Conservation (phyloP, 2,329 filamentous ascomycete genomes). For the Colletotrichum lindemuthianum region DNA sequence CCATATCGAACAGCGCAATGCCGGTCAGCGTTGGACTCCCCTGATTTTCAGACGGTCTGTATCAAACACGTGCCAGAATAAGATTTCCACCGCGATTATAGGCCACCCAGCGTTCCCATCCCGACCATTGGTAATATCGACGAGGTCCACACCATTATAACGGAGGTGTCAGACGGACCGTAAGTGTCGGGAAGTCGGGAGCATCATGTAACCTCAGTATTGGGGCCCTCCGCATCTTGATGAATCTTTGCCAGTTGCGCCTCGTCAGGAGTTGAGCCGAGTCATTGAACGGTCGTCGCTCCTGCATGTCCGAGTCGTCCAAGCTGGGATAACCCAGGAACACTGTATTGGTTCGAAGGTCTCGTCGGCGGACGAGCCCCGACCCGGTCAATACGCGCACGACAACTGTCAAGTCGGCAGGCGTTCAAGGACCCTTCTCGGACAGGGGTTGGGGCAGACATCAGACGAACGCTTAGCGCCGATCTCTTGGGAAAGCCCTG, state of each 20-base stretch:
- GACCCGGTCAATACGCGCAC: slow-evolving; percentile 11
- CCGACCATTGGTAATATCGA: background rate
- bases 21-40: too few relatives aligned
- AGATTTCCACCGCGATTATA: too few relatives aligned
- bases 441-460: slow-evolving; percentile 19
- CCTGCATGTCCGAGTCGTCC: slow-evolving; percentile 12
- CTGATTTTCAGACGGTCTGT: background rate
- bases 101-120: background rate
- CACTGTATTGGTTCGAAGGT: slow-evolving; percentile 7
- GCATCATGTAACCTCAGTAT: slow-evolving; percentile 23
- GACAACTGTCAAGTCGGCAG: slow-evolving; percentile 20
- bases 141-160: background rate
- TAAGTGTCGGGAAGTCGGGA: slow-evolving; percentile 7
- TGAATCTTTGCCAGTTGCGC: background rate
- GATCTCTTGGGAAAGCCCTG: slow-evolving; percentile 21
- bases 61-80: too few relatives aligned
- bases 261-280: background rate
- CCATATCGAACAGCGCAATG: too few relatives aligned
- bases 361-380: slow-evolving; percentile 15
- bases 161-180: slow-evolving; percentile 7
- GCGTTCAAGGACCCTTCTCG: slow-evolving; percentile 24
- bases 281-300: slow-evolving; percentile 12
- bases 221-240: background rate
- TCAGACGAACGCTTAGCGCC: slow-evolving; percentile 33
- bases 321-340: slow-evolving; percentile 20